Evolutionary conservation across 257 asterid species (phyloP).

Genomic region (Solanum stenotomum): DNA sequence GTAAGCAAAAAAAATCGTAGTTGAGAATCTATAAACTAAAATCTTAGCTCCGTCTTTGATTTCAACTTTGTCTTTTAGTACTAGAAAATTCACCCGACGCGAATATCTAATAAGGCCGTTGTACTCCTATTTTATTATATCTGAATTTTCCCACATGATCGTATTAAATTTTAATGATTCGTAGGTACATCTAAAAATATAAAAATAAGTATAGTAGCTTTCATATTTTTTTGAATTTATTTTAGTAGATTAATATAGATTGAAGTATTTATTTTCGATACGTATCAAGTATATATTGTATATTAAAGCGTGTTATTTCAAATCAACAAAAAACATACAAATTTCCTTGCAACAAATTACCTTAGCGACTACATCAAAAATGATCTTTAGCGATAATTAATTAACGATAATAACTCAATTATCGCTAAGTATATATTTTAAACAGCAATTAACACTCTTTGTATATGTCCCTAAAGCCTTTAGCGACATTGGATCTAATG

Average conservation of each 20-base stretch:
- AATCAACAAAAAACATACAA: not conserved
- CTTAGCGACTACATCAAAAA: too few relatives aligned
- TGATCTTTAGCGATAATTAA: too few relatives aligned
- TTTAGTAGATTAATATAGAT: not conserved
- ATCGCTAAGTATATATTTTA: too few relatives aligned
- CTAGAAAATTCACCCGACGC: not conserved
- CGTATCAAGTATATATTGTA: not conserved
- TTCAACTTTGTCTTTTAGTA: not conserved
- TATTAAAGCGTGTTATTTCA: not conserved
- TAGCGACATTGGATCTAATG: too few relatives aligned
- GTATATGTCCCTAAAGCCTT: too few relatives aligned
- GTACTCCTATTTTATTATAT: not conserved
- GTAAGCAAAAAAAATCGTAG: too few relatives aligned
- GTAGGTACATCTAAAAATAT: not conserved
- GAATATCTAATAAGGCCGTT: not conserved
- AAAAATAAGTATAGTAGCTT: not conserved
- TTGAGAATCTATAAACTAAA: too few relatives aligned
- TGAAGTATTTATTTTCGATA: too few relatives aligned
- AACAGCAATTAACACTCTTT: too few relatives aligned
- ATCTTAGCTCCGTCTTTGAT: not conserved
- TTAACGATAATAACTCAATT: too few relatives aligned
- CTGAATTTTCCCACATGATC: not conserved
- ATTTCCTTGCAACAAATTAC: too few relatives aligned
- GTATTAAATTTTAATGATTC: not conserved
- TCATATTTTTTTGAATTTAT: not conserved